Conservation (phyloP, 148 eudicot genomes). For the Persicaria maculosa region DNA sequence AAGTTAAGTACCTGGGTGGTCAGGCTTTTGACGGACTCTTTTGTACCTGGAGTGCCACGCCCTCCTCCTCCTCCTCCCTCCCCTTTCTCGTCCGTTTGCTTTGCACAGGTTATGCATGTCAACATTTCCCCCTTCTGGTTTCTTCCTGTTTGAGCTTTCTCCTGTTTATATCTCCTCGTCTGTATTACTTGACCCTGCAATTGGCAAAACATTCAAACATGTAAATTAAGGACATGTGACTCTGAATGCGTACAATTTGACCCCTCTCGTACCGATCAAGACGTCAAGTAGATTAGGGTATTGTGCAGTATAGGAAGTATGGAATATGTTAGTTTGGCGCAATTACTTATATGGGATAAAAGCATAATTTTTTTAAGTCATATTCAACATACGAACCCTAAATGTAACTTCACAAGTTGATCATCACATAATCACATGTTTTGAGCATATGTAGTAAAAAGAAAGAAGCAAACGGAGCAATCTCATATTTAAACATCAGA, state of each 20-base stretch:
- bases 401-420: too few relatives aligned
- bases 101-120: conserved; percentile 94
- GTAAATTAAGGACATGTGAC: neutral
- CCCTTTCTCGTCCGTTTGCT: conserved; percentile 48
- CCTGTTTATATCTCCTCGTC: conserved; percentile 7
- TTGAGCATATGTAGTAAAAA: neutral
- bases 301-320: neutral
- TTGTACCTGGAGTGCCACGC: conserved; percentile 70
- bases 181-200: neutral
- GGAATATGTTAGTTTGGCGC: too few relatives aligned
- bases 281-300: neutral
- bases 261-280: neutral
- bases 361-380: too few relatives aligned
- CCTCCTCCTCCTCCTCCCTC: conserved; percentile 44
- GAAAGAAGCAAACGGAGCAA: neutral
- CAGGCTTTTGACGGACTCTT: conserved; percentile 90
- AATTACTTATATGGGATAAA: too few relatives aligned
- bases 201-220: neutral
- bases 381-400: too few relatives aligned
- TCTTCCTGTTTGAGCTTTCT: neutral
- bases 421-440: too few relatives aligned
- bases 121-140: conserved; percentile 35
- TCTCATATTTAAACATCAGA: neutral
- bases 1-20: conserved; percentile 67
- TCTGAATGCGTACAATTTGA: too few relatives aligned